These are phyloP conservation scores for Backusella liffmaniae DNA, from an alignment of 192 early-diverging fungal genomes.

Conservation along the genomic window DNA sequence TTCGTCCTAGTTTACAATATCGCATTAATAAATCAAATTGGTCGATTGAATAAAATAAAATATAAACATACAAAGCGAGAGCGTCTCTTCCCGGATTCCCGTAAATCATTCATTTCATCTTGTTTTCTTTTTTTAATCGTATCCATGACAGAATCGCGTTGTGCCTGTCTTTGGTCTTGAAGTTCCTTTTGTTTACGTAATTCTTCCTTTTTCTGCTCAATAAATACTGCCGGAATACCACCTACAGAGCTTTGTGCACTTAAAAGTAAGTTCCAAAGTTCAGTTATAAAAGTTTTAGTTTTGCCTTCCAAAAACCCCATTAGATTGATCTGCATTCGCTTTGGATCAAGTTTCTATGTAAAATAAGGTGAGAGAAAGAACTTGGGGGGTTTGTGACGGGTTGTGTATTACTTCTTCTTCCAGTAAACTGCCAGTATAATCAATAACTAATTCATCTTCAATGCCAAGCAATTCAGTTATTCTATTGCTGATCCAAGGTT, in stretches of 20 bases:
- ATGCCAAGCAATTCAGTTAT: conserved; percentile 77
- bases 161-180: not conserved
- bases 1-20: not conserved
- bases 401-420: conserved; percentile 60
- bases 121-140: not conserved
- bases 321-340: conserved; percentile 90
- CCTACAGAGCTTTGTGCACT: conserved; percentile 78
- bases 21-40: not conserved
- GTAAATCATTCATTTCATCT: conserved; percentile 2
- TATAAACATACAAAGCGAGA: conserved; percentile 13
- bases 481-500: conserved; percentile 82
- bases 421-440: conserved; percentile 82
- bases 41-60: conserved; percentile 1
- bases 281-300: conserved; percentile 75
- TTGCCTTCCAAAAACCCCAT: conserved; percentile 92
- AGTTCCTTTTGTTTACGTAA: conserved; percentile 53
- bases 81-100: not conserved
- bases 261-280: conserved; percentile 89
- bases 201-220: conserved; percentile 88
- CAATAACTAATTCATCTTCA: conserved; percentile 93
- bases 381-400: too few relatives aligned
- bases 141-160: conserved; percentile 18
- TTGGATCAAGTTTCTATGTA: conserved; percentile 74
- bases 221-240: conserved; percentile 84
- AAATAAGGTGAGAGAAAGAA: conserved; percentile 2